Percentiles rank a stretch among this genome's conserved stretches.
phyloP scores from a whole-genome alignment of 1,284 basidiomycete species.

The Rhizoctonia solani region DNA sequence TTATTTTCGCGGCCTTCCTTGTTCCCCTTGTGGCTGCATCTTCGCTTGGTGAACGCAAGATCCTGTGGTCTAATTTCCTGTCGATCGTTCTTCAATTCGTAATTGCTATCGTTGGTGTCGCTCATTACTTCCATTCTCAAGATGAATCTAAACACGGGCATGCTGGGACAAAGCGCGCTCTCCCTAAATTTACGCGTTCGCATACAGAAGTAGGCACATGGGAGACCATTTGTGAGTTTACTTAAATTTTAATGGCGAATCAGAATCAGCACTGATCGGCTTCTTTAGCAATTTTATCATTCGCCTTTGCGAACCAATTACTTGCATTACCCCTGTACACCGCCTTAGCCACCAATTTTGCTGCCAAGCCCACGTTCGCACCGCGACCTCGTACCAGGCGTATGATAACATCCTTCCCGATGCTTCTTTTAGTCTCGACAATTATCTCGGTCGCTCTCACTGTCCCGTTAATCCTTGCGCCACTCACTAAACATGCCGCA shows the following conservation, averaged over 20 bases:
- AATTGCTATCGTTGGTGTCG: constrained; percentile 25
- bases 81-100: constrained; percentile 22
- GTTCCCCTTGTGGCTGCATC: constrained; percentile 28
- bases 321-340: constrained; percentile 21
- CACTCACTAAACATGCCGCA: constrained; percentile 21
- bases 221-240: constrained; percentile 29
- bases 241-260: background rate
- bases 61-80: constrained; percentile 30
- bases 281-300: constrained; percentile 22
- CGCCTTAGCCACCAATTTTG: constrained; percentile 25
- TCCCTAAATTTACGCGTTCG: constrained; percentile 18
- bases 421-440: constrained; percentile 16
- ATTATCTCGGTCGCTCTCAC: constrained; percentile 20
- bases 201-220: constrained; percentile 32
- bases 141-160: constrained; percentile 1
- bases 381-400: constrained; percentile 24
- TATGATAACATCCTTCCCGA: constrained; percentile 21
- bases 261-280: background rate
- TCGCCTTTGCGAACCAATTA: constrained; percentile 29
- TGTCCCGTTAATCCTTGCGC: constrained; percentile 24
- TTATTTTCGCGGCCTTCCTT: constrained; percentile 26
- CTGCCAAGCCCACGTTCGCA: constrained; percentile 31
- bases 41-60: constrained; percentile 20
- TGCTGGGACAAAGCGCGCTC: constrained; percentile 1
- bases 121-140: constrained; percentile 24